Percentiles rank a stretch among this genome's conserved stretches.
Evolutionary conservation across 2,329 filamentous ascomycete genomes (phyloP).

Genomic region (Penicillium psychrosexuale): DNA sequence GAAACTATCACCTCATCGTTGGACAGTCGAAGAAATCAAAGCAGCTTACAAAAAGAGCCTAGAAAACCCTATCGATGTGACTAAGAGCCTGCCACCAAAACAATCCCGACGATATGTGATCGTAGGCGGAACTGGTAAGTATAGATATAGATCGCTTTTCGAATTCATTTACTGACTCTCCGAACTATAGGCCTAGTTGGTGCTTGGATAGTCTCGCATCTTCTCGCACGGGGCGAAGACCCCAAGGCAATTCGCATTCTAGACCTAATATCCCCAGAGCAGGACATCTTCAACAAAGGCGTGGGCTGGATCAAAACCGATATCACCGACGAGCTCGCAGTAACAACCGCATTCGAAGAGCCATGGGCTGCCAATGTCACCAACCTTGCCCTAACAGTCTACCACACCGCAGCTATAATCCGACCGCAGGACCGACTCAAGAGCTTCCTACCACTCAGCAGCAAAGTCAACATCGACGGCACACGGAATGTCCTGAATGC

Average conservation of each 20-base stretch:
- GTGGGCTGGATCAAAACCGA: slow-evolving; percentile 51
- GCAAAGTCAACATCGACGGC: slow-evolving; percentile 52
- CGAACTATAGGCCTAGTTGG: slow-evolving; percentile 52
- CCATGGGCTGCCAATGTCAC: slow-evolving; percentile 48
- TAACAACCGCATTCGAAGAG: slow-evolving; percentile 47
- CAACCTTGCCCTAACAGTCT: slow-evolving; percentile 53
- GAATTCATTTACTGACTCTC: slow-evolving; percentile 3
- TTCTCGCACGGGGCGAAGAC: slow-evolving; percentile 53
- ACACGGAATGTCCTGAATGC: slow-evolving; percentile 51
- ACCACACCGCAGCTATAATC: slow-evolving; percentile 57
- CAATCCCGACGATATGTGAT: slow-evolving; percentile 40
- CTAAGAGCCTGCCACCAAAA: slow-evolving; percentile 36
- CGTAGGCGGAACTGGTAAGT: slow-evolving; percentile 39
- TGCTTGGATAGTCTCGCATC: slow-evolving; percentile 53
- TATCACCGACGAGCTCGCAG: slow-evolving; percentile 48
- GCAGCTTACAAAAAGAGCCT: slow-evolving; percentile 30
- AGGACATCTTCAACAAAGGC: slow-evolving; percentile 43
- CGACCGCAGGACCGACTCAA: slow-evolving; percentile 50
- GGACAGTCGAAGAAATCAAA: slow-evolving; percentile 35
- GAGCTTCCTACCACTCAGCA: slow-evolving; percentile 46
- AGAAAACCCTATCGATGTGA: slow-evolving; percentile 32
- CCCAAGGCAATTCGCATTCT: slow-evolving; percentile 53
- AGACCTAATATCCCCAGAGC: slow-evolving; percentile 49
- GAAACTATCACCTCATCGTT: slow-evolving; percentile 29
- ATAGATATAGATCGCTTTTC: neutral